These are phyloP conservation scores for Oehlia diaphana DNA, from an alignment of 192 early-diverging fungal genomes.

Conservation along the genomic window DNA sequence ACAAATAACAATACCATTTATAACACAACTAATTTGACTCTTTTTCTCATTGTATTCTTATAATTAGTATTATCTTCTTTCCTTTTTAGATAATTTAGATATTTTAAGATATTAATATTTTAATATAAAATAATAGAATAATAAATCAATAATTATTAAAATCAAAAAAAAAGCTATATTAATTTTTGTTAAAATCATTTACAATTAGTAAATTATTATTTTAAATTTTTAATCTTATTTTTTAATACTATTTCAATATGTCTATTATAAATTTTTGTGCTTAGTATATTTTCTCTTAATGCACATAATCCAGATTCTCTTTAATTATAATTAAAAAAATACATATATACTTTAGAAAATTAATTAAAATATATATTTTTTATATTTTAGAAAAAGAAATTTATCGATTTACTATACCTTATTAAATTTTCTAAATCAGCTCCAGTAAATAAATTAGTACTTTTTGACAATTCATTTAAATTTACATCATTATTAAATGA, in stretches of 20 bases:
- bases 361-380: background rate
- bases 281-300: conserved; percentile 32
- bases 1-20: too few species aligned
- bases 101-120: too few species aligned
- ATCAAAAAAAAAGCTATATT: too few species aligned
- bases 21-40: too few species aligned
- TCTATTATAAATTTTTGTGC: conserved; percentile 8
- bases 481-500: conserved; percentile 55
- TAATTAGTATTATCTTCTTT: too few species aligned
- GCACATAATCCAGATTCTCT: conserved; percentile 36
- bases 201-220: background rate
- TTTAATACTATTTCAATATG: conserved; percentile 31
- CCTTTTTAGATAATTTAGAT: too few species aligned
- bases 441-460: conserved; percentile 71
- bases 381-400: background rate
- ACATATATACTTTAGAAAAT: background rate
- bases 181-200: too few species aligned
- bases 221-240: conserved; percentile 1
- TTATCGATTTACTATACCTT: conserved; percentile 34
- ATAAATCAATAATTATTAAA: too few species aligned
- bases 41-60: too few species aligned
- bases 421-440: conserved; percentile 74
- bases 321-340: background rate
- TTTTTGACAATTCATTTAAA: conserved; percentile 47
- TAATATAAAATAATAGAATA: too few species aligned